These are phyloP conservation scores for Trichoderma simmonsii DNA, from an alignment of 2,329 filamentous ascomycete species.

Conservation along the genomic window DNA sequence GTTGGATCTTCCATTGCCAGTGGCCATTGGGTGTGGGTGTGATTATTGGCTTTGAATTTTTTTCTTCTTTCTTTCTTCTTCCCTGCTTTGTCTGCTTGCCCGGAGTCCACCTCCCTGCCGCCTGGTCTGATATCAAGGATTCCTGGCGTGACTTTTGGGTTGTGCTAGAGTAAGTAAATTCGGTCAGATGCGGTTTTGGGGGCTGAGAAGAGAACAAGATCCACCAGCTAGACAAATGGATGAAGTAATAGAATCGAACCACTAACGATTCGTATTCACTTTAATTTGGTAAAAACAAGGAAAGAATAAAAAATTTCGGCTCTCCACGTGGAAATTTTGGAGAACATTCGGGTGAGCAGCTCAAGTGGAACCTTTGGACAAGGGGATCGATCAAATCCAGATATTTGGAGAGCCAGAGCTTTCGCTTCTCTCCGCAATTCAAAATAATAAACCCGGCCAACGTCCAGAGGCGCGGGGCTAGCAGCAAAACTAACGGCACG, in stretches of 20 bases:
- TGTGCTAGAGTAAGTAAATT: neutral
- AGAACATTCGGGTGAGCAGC: neutral
- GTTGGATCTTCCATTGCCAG: slow-evolving; percentile 12
- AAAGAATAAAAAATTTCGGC: neutral
- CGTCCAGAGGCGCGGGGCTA: neutral
- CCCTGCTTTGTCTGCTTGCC: neutral
- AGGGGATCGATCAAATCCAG: neutral
- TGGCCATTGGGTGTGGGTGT: slow-evolving; percentile 1
- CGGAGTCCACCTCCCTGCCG: neutral
- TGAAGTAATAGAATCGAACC: neutral
- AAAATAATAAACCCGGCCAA: neutral
- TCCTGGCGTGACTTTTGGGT: neutral
- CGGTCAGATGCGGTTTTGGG: neutral
- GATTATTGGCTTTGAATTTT: neutral
- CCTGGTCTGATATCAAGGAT: neutral
- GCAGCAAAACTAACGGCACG: neutral
- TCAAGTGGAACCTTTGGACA: neutral
- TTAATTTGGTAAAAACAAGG: neutral
- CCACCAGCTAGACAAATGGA: neutral
- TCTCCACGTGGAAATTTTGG: slow-evolving; percentile 8
- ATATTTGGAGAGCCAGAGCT: neutral
- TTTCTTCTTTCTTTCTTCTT: neutral
- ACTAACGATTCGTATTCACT: neutral
- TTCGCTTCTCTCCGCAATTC: neutral
- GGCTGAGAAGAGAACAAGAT: neutral